phyloP scores from a whole-genome alignment of 179 eudicot species.

The Beta macrorhiza region DNA sequence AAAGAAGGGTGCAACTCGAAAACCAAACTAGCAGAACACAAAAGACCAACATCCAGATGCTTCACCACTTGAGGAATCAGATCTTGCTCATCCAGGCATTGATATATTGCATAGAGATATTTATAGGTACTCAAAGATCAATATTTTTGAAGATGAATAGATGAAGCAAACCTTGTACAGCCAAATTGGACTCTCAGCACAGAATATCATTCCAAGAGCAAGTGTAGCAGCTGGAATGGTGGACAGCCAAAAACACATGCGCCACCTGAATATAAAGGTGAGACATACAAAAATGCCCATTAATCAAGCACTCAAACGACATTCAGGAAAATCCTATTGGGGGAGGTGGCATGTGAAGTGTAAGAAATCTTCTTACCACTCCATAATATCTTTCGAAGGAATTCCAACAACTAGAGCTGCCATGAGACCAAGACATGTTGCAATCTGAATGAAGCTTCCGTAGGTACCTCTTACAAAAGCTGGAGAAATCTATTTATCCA shows the following conservation, averaged over 20 bases:
- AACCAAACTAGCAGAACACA: not conserved
- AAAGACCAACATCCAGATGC: not conserved
- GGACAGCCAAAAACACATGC: constrained; percentile 84
- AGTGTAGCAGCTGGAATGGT: constrained; percentile 72
- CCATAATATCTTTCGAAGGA: constrained; percentile 61
- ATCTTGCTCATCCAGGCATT: not conserved
- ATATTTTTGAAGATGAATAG: not conserved
- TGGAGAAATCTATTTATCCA: constrained; percentile 67
- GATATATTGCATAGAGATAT: not conserved
- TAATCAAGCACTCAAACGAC: not conserved
- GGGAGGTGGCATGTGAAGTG: not conserved
- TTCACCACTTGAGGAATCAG: not conserved
- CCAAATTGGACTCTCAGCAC: constrained; percentile 95
- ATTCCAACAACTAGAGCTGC: constrained; percentile 71
- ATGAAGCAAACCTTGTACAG: constrained; percentile 71
- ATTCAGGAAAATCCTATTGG: not conserved
- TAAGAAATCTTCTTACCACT: constrained; percentile 53
- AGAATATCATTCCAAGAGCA: constrained; percentile 69
- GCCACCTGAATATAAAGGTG: constrained; percentile 65
- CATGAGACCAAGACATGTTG: constrained; percentile 82
- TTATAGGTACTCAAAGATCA: not conserved
- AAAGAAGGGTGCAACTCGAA: not conserved
- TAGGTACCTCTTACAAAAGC: constrained; percentile 91
- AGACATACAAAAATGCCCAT: not conserved
- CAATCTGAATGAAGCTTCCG: constrained; percentile 93